These are phyloP conservation scores for Oryza glumipatula DNA, from an alignment of 176 grass and related monocot species.

Conservation along the genomic window DNA sequence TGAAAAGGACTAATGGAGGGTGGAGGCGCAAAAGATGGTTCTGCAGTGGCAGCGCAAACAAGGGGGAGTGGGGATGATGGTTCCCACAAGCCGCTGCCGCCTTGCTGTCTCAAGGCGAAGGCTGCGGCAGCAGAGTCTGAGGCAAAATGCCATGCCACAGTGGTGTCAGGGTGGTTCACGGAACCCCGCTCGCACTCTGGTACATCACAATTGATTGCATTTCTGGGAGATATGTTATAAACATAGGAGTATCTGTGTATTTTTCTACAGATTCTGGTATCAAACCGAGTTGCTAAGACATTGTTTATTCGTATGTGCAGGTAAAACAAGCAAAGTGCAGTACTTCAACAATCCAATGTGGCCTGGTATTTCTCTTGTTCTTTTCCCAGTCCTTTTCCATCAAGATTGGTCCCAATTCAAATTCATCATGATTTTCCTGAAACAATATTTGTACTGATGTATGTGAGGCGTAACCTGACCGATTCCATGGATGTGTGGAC, in stretches of 20 bases:
- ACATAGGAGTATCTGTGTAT: background rate
- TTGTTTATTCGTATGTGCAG: conserved; percentile 46
- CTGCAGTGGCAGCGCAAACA: conserved; percentile 39
- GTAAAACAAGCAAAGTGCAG: conserved; percentile 61
- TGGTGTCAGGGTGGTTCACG: conserved; percentile 89
- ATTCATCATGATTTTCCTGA: background rate
- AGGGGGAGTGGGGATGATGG: conserved; percentile 64
- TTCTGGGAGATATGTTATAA: background rate
- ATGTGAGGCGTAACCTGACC: background rate
- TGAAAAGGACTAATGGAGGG: conserved; percentile 68
- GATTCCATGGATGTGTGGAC: background rate
- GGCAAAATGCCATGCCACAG: conserved; percentile 73
- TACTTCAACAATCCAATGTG: conserved; percentile 99
- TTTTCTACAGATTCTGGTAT: conserved; percentile 11
- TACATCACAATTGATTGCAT: background rate
- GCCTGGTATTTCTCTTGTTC: conserved; percentile 62
- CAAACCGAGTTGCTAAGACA: background rate
- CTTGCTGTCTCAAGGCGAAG: conserved; percentile 85
- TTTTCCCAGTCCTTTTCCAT: background rate
- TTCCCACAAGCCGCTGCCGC: conserved; percentile 45
- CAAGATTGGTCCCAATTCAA: background rate
- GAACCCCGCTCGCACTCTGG: conserved; percentile 35
- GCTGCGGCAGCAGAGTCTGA: conserved; percentile 58
- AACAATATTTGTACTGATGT: background rate
- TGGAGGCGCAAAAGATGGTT: conserved; percentile 68